These are phyloP conservation scores for Sclerotinia nivalis DNA, from an alignment of 2,329 filamentous ascomycete species.

Conservation along the genomic window DNA sequence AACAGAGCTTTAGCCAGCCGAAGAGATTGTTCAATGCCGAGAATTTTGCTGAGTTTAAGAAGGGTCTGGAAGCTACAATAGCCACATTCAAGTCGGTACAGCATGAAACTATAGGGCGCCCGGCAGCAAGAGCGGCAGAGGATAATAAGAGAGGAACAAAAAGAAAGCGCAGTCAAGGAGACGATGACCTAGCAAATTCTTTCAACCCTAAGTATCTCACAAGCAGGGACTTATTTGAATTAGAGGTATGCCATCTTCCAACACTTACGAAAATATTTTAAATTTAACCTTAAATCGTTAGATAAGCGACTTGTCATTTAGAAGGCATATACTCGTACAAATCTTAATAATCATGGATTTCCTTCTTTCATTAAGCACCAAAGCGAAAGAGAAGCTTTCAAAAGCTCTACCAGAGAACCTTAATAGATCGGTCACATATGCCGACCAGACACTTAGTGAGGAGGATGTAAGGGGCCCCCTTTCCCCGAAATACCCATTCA, in stretches of 20 bases:
- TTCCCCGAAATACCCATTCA: conserved; percentile 24
- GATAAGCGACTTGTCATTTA: conserved; percentile 92
- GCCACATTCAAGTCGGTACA: conserved; percentile 74
- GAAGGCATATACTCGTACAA: conserved; percentile 92
- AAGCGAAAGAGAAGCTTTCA: conserved; percentile 76
- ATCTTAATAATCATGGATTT: conserved; percentile 94
- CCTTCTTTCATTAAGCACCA: conserved; percentile 81
- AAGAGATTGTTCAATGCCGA: conserved; percentile 73
- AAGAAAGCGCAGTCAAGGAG: conserved; percentile 64
- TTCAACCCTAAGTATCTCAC: conserved; percentile 99
- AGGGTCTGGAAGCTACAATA: conserved; percentile 62
- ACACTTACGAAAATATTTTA: background rate
- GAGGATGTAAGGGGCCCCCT: conserved; percentile 67
- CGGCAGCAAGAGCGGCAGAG: conserved; percentile 55
- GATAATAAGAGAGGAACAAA: conserved; percentile 67
- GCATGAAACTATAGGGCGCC: conserved; percentile 48
- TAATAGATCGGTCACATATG: conserved; percentile 83
- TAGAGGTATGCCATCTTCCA: conserved; percentile 65
- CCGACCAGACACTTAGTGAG: conserved; percentile 71
- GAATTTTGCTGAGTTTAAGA: conserved; percentile 66
- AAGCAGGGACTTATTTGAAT: conserved; percentile 92
- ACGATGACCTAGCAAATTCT: conserved; percentile 65
- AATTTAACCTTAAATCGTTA: conserved; percentile 43
- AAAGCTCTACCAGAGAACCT: conserved; percentile 57
- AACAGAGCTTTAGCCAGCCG: conserved; percentile 89